These are phyloP conservation scores for Rosa chinensis DNA, from an alignment of 306 rosid genomes.

Conservation along the genomic window DNA sequence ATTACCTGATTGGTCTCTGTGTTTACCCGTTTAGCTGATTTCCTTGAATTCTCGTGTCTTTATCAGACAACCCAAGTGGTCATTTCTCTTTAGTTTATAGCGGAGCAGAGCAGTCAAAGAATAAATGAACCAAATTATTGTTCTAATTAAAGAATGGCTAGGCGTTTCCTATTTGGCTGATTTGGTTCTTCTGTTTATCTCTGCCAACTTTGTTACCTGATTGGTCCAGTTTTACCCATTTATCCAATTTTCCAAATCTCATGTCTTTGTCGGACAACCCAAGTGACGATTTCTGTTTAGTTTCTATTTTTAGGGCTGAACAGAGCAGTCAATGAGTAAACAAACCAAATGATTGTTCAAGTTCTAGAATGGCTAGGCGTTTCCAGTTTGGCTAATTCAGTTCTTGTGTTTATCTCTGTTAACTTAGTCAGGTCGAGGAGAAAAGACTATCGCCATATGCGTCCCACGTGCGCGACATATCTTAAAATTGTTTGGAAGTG, in stretches of 20 bases:
- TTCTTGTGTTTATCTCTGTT: too few species aligned
- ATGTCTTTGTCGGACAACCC: not conserved
- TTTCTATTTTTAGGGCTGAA: too few species aligned
- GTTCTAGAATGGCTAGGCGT: too few species aligned
- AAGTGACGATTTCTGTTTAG: not conserved
- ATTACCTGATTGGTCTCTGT: not conserved
- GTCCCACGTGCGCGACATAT: too few species aligned
- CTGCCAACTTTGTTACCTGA: not conserved
- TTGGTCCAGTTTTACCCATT: not conserved
- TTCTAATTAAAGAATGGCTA: not conserved
- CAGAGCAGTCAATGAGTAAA: too few species aligned
- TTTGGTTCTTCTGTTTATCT: not conserved
- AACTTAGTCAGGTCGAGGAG: too few species aligned
- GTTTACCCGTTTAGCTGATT: not conserved
- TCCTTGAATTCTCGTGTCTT: not conserved
- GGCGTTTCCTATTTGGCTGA: not conserved
- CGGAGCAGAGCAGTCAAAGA: not conserved
- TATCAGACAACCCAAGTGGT: not conserved
- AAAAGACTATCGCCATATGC: too few species aligned
- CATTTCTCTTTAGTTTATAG: not conserved
- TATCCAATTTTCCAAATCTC: not conserved
- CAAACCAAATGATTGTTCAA: too few species aligned
- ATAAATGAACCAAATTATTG: not conserved
- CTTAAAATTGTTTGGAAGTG: too few species aligned
- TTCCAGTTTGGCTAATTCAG: too few species aligned